These are phyloP conservation scores for Xylariaceae sp. DNA, from an alignment of 2,329 filamentous ascomycete species.

Conservation along the genomic window DNA sequence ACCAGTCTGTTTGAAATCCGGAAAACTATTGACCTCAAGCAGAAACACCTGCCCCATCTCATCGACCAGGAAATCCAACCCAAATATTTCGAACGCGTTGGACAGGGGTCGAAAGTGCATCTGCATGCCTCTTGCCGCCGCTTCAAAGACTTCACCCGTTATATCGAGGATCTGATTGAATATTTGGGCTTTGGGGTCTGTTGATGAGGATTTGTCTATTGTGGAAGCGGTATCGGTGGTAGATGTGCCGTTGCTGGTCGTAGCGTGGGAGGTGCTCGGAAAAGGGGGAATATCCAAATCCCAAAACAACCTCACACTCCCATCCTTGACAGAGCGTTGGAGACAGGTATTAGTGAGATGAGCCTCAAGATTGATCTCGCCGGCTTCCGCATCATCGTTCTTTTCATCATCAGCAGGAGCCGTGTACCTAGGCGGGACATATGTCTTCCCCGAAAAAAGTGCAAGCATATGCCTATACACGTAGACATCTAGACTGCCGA, in stretches of 20 bases:
- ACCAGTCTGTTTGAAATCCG: constrained; percentile 92
- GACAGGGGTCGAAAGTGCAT: constrained; percentile 88
- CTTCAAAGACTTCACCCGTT: constrained; percentile 80
- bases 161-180: constrained; percentile 71
- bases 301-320: constrained; percentile 75
- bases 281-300: constrained; percentile 43
- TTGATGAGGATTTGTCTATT: too few relatives aligned
- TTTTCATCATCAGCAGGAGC: constrained; percentile 31
- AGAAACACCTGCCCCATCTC: constrained; percentile 64
- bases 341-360: constrained; percentile 97
- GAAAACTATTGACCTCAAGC: constrained; percentile 92
- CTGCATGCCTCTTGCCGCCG: constrained; percentile 77
- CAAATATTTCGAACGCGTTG: constrained; percentile 90
- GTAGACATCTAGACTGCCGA: constrained; percentile 75
- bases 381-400: constrained; percentile 34
- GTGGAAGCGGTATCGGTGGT: too few relatives aligned
- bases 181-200: constrained; percentile 49
- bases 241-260: constrained; percentile 29
- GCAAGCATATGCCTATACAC: constrained; percentile 91
- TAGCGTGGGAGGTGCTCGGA: not conserved
- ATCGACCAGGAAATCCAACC: constrained; percentile 86
- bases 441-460: constrained; percentile 78
- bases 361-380: constrained; percentile 57
- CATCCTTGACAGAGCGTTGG: constrained; percentile 61
- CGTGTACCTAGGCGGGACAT: constrained; percentile 57